phyloP scores from a whole-genome alignment of 2,329 filamentous ascomycete genomes.

The Bipolaris cookei region DNA sequence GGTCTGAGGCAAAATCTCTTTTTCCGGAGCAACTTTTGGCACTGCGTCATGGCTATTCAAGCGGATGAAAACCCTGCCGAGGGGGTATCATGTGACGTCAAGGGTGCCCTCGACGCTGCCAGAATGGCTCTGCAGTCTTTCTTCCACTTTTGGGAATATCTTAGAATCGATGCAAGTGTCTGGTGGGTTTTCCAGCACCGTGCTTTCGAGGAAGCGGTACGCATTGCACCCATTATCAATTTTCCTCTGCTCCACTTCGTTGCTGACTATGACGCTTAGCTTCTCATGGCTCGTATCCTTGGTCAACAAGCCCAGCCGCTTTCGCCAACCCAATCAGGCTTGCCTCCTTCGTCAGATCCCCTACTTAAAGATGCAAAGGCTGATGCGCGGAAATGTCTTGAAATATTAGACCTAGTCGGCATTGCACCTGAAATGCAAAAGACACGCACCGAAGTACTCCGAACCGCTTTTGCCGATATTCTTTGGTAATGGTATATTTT shows the following conservation, averaged over 20 bases:
- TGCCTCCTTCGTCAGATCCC: conserved; percentile 41
- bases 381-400: conserved; percentile 53
- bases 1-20: conserved; percentile 77
- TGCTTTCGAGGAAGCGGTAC: conserved; percentile 76
- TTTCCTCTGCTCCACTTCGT: neutral
- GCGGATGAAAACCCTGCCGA: conserved; percentile 69
- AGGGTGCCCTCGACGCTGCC: conserved; percentile 74
- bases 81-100: conserved; percentile 62
- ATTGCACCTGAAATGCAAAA: conserved; percentile 57
- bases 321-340: conserved; percentile 30
- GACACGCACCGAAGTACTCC: conserved; percentile 55
- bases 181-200: conserved; percentile 88
- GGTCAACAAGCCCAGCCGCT: conserved; percentile 45
- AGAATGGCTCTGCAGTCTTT: conserved; percentile 77
- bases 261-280: conserved; percentile 24
- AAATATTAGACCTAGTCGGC: conserved; percentile 54
- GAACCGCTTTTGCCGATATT: conserved; percentile 53
- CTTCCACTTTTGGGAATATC: conserved; percentile 72
- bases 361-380: conserved; percentile 50
- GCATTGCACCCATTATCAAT: conserved; percentile 49
- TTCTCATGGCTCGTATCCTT: conserved; percentile 50
- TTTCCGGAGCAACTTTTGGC: conserved; percentile 80
- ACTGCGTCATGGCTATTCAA: conserved; percentile 81
- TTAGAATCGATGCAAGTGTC: conserved; percentile 74
- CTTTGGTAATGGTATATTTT: conserved; percentile 29